A percentile compares a stretch with the other conserved stretches of the same genome.
Evolutionary conservation across 2,329 filamentous ascomycete species (phyloP).

Genomic region (Monilinia laxa): DNA sequence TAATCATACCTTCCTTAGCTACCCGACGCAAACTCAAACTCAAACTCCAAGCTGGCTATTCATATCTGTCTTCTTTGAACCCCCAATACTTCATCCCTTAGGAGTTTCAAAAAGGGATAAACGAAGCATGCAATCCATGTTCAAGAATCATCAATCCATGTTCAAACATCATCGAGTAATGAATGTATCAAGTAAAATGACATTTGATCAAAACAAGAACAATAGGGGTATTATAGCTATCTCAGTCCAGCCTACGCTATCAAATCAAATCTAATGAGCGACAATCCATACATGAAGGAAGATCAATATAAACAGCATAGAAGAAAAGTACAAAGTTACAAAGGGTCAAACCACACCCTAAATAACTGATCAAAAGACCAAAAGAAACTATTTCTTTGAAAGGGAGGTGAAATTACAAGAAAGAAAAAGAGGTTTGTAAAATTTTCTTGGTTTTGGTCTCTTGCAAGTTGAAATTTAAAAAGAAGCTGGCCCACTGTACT

Average conservation of each 20-base stretch:
- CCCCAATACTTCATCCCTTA: too few species aligned
- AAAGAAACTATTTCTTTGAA: not conserved
- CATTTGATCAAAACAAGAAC: not conserved
- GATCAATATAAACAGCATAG: not conserved
- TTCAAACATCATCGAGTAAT: not conserved
- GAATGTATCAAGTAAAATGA: not conserved
- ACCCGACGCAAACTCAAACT: too few species aligned
- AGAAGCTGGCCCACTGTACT: slow-evolving; percentile 10
- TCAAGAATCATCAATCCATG: not conserved
- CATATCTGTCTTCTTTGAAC: too few species aligned
- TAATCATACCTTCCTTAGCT: too few species aligned
- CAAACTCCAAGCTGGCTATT: too few species aligned
- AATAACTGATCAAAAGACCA: slow-evolving; percentile 9
- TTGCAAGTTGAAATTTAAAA: slow-evolving; percentile 21
- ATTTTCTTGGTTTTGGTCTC: slow-evolving; percentile 15
- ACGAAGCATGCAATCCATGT: too few species aligned
- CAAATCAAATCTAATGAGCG: slow-evolving; percentile 1
- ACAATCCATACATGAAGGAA: not conserved
- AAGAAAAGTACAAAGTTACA: not conserved
- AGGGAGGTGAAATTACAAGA: not conserved
- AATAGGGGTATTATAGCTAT: not conserved
- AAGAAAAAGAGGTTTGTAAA: not conserved
- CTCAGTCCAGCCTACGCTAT: slow-evolving; percentile 1
- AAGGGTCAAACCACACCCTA: not conserved
- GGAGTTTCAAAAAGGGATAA: too few species aligned